Conservation (phyloP, 1,284 basidiomycete species). For the Cryptococcus deneoformans region DNA sequence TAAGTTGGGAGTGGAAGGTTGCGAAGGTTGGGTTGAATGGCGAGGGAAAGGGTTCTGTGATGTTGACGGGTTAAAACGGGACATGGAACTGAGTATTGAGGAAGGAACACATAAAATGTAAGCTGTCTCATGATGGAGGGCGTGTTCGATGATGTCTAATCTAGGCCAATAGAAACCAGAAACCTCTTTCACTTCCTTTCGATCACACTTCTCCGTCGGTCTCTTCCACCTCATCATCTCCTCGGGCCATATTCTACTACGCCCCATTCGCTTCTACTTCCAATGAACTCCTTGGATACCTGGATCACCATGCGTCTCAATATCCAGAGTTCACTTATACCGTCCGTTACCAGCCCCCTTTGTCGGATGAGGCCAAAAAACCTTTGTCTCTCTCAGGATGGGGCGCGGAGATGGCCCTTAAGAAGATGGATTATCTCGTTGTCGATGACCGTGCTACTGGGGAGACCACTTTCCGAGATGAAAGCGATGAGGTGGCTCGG, state of each 20-base stretch:
- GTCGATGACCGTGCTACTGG: conserved; percentile 68
- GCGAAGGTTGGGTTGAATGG: conserved; percentile 86
- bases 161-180: not conserved
- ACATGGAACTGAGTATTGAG: conserved; percentile 58
- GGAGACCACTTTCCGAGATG: not conserved
- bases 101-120: conserved; percentile 30
- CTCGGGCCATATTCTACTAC: conserved; percentile 67
- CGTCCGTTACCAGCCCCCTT: conserved; percentile 65
- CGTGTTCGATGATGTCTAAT: not conserved
- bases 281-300: conserved; percentile 64
- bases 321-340: conserved; percentile 64
- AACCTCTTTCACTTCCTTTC: conserved; percentile 21
- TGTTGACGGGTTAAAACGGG: conserved; percentile 59
- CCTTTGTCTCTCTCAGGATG: conserved; percentile 70
- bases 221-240: conserved; percentile 57
- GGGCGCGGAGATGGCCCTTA: conserved; percentile 86
- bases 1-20: conserved; percentile 56
- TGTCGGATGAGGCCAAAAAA: not conserved
- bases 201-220: conserved; percentile 25
- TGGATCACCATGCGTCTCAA: conserved; percentile 55
- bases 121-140: conserved; percentile 9
- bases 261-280: conserved; percentile 57
- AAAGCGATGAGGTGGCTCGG: not conserved
- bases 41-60: conserved; percentile 73
- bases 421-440: conserved; percentile 96